phyloP scores from a whole-genome alignment of 208 protist species.

The Crithidia expoeki region DNA sequence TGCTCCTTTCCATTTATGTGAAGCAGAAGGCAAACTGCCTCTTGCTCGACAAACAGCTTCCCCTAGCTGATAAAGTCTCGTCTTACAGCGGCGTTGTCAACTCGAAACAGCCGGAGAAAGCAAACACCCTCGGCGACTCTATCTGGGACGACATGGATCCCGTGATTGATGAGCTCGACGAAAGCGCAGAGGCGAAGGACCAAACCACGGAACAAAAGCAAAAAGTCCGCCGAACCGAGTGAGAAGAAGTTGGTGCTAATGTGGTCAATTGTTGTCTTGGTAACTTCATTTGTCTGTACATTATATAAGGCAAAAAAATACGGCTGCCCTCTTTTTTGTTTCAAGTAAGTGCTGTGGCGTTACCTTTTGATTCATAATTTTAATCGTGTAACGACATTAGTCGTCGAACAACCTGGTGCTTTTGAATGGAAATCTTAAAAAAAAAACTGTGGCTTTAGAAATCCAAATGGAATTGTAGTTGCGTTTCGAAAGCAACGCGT shows the following conservation, averaged over 20 bases:
- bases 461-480: no score
- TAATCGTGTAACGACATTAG: no score
- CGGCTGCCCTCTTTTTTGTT: not conserved
- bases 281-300: not conserved
- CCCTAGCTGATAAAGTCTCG: slow-evolving; percentile 60
- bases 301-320: not conserved
- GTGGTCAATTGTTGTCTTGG: no score
- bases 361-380: no score
- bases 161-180: slow-evolving; percentile 70
- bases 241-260: not conserved
- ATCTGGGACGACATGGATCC: slow-evolving; percentile 90
- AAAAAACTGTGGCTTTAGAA: no score
- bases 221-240: slow-evolving; percentile 12
- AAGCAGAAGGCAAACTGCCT: slow-evolving; percentile 77
- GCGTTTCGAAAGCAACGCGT: no score
- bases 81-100: slow-evolving; percentile 74
- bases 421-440: no score
- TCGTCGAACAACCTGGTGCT: no score
- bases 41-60: slow-evolving; percentile 67
- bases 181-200: slow-evolving; percentile 10
- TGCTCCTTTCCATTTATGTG: slow-evolving; percentile 71
- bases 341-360: no score
- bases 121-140: slow-evolving; percentile 61
- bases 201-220: not conserved
- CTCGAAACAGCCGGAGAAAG: slow-evolving; percentile 69